These are phyloP conservation scores for Neurospora sp. DNA, from an alignment of 495 filamentous ascomycete species.

Conservation along the genomic window DNA sequence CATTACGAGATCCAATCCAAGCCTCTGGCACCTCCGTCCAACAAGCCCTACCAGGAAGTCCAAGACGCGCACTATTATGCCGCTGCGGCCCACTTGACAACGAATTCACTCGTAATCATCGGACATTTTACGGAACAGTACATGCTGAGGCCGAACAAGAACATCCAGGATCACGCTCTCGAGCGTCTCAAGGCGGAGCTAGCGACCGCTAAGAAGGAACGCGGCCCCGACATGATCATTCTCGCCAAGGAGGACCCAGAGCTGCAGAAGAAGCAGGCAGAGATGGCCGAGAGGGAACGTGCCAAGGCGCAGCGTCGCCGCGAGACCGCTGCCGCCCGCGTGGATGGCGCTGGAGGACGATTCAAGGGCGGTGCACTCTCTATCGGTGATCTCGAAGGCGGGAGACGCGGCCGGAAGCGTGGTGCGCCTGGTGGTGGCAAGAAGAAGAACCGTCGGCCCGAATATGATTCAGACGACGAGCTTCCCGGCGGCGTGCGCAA, in stretches of 20 bases:
- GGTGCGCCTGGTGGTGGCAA: conserved; percentile 30
- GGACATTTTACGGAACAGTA: conserved; percentile 74
- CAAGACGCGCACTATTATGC: conserved; percentile 77
- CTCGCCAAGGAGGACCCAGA: conserved; percentile 70
- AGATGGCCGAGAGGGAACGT: conserved; percentile 62
- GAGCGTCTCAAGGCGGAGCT: conserved; percentile 61
- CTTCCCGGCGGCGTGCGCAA: conserved; percentile 45
- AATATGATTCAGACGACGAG: conserved; percentile 55
- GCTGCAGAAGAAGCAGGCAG: conserved; percentile 62
- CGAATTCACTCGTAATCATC: conserved; percentile 60
- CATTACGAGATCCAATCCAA: conserved; percentile 75
- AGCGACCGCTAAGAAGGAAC: conserved; percentile 43
- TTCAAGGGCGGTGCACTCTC: conserved; percentile 51
- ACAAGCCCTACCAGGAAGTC: conserved; percentile 52
- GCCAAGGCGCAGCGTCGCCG: conserved; percentile 55
- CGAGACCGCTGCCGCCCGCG: conserved; percentile 56
- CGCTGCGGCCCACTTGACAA: conserved; percentile 57
- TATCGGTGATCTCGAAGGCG: conserved; percentile 63
- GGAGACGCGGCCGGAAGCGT: conserved; percentile 35
- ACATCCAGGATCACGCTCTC: conserved; percentile 67
- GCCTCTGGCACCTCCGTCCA: conserved; percentile 54
- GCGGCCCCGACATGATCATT: conserved; percentile 41
- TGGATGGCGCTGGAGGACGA: conserved; percentile 41
- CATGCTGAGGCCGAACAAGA: conserved; percentile 55
- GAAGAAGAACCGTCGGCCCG: conserved; percentile 34